A percentile compares a stretch with the other conserved stretches of the same genome.
Conservation (phyloP, 2,329 filamentous ascomycete species). For the Colletotrichum lini region DNA sequence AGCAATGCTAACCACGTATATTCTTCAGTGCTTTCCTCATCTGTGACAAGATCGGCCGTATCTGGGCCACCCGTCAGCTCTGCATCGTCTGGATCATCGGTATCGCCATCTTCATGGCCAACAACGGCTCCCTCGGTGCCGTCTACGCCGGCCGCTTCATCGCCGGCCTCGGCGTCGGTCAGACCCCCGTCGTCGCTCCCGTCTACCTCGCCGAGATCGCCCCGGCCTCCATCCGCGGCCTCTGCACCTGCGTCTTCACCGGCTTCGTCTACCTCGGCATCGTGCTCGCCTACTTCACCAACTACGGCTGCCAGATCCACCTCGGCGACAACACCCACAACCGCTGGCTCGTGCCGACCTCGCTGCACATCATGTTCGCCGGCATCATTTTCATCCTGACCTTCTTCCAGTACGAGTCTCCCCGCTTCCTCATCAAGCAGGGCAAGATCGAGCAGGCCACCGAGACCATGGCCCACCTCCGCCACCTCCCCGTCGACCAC, state of each 20-base stretch:
- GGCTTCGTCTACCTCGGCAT: constrained; percentile 80
- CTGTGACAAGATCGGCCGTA: constrained; percentile 73
- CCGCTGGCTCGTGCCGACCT: constrained; percentile 78
- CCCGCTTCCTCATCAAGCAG: constrained; percentile 78
- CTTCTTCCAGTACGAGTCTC: constrained; percentile 79
- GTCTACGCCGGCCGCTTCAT: constrained; percentile 78
- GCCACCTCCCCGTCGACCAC: constrained; percentile 71
- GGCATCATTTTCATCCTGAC: constrained; percentile 79
- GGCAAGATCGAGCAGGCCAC: constrained; percentile 72
- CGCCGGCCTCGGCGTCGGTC: constrained; percentile 75
- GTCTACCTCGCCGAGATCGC: constrained; percentile 82
- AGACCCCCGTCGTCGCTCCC: constrained; percentile 77
- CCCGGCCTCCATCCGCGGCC: constrained; percentile 77
- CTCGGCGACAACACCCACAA: constrained; percentile 61
- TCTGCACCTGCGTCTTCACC: constrained; percentile 75
- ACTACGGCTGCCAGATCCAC: constrained; percentile 71
- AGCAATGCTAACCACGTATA: constrained; percentile 9
- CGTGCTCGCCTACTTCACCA: constrained; percentile 84
- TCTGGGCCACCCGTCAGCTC: constrained; percentile 73
- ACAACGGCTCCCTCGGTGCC: constrained; percentile 66
- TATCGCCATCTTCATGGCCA: constrained; percentile 71
- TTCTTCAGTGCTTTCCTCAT: constrained; percentile 67
- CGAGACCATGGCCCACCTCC: constrained; percentile 69
- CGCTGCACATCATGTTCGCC: constrained; percentile 84
- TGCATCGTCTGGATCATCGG: constrained; percentile 71